Percentiles rank a stretch among this genome's conserved stretches.
phyloP scores from a whole-genome alignment of 202 grass and related monocot genomes.

The Sporobolus alterniflorus region DNA sequence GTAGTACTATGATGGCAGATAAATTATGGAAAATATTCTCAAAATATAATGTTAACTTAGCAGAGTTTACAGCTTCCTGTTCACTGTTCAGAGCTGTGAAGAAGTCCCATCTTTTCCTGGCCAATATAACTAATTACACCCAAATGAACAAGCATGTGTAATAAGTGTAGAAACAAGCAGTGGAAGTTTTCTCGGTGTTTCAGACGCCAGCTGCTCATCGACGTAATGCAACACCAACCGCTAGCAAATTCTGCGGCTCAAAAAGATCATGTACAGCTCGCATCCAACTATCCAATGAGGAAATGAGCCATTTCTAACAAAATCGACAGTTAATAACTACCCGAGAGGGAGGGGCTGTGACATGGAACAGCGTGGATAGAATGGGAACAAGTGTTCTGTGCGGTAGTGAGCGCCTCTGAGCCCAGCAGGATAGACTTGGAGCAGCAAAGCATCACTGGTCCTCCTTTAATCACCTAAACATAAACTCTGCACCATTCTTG shows the following conservation, averaged over 20 bases:
- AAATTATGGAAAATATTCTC: too few species aligned
- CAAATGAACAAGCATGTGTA: too few species aligned
- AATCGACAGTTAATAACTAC: not conserved
- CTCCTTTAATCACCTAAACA: conserved; percentile 32
- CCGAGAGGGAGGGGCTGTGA: not conserved
- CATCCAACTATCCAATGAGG: too few species aligned
- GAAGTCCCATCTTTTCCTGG: too few species aligned
- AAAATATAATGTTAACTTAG: too few species aligned
- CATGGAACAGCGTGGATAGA: conserved; percentile 37
- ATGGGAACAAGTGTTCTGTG: conserved; percentile 23
- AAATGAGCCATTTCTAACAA: not conserved
- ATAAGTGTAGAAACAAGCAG: not conserved
- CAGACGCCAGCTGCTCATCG: not conserved
- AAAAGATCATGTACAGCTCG: not conserved
- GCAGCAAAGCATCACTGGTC: not conserved
- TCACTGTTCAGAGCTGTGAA: too few species aligned
- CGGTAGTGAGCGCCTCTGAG: conserved; percentile 36
- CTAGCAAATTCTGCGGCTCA: not conserved
- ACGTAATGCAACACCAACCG: conserved; percentile 21
- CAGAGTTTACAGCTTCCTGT: too few species aligned
- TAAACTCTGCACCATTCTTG: not conserved
- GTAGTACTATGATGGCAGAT: too few species aligned
- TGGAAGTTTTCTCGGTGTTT: not conserved
- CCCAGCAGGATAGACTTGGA: conserved; percentile 35
- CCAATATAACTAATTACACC: too few species aligned